Evolutionary conservation across 2,329 filamentous ascomycete species (phyloP), one percentile per base, ranked within the genome.

Genomic region (Pseudogymnoascus pannorum): DNA sequence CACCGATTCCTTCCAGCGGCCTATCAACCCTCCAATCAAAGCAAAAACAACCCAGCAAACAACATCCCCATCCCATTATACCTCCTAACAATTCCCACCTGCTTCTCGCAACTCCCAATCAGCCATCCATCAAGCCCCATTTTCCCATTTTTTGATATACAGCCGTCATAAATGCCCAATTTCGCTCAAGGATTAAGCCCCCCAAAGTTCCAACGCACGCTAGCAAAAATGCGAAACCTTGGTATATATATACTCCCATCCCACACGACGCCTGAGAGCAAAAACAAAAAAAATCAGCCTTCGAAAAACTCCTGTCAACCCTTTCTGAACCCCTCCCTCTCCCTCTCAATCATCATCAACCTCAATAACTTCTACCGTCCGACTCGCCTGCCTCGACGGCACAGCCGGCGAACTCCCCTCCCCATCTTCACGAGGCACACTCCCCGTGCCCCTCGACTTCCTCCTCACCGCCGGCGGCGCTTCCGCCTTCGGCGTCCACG

Each of bases 401-500:
- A 35, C 62, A 57, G n/a, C 44, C 26, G 12, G 44, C 6, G 51
- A 60, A 20, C 33, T 36, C n/a, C 7, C 4, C 16, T 42, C 33
- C 2, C 11, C n/a, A 1, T 60, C 60, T 54, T 72, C 68, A 22
- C 65, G 42, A 2, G 65, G 61, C 48, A 67, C 64, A 59, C 66
- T 59, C 20, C 59, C 42, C 16, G 40, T 42, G 59, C 57, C 44
- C 48, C 59, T 67, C 14, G 65, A 62, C 48, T 66, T 68, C 18
- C 63, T 65, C 44, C 63, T 66, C 5, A 26, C 44, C 18, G 51
- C 18, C n/a, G 63, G 66, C 16, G 66, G 62, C 44, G 54, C 57
- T 22, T 76, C 73, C 7, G 67, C 65, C 64, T 80, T 83, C 2
- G 81, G 73, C 58, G 76, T 77, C 90, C 89, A 94, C 1, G 73